A percentile compares a stretch with the other conserved stretches of the same genome.
Conservation (phyloP, 129 eudicot genomes). For the Solidago caesia region DNA sequence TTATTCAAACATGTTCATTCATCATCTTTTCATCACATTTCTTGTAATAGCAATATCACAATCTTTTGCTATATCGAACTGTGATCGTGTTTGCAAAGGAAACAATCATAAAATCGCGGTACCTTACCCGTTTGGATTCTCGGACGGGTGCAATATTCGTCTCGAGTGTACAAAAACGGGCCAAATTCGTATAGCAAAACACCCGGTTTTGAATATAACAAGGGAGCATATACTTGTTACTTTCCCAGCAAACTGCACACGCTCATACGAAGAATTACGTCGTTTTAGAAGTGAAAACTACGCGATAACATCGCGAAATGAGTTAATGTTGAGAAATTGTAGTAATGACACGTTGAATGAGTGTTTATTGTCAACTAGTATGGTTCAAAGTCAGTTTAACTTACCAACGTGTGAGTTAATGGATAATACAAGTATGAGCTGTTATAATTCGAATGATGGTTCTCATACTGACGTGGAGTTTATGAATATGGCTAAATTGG, state of each 20-base stretch:
- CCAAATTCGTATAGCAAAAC: slow-evolving; percentile 12
- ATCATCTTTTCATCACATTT: slow-evolving; percentile 23
- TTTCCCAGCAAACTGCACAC: slow-evolving; percentile 54
- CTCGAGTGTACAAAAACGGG: slow-evolving; percentile 36
- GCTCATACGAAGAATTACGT: slow-evolving; percentile 21
- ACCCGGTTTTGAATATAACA: slow-evolving; percentile 46
- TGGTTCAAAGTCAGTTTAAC: slow-evolving; percentile 34
- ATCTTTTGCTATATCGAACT: slow-evolving; percentile 21
- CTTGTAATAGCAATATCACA: slow-evolving; percentile 12
- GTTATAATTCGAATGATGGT: slow-evolving; percentile 41
- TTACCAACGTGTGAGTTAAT: slow-evolving; percentile 16
- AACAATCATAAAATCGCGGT: slow-evolving; percentile 20
- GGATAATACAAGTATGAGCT: slow-evolving; percentile 27
- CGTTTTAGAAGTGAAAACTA: slow-evolving; percentile 29
- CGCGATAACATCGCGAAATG: slow-evolving; percentile 50
- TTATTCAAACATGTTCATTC: slow-evolving; percentile 27
- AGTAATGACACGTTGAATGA: slow-evolving; percentile 25
- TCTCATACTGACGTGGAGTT: slow-evolving; percentile 5
- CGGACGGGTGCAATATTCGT: slow-evolving; percentile 45
- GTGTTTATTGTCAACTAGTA: slow-evolving; percentile 35
- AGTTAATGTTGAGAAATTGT: slow-evolving; percentile 49
- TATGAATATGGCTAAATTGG: slow-evolving; percentile 26
- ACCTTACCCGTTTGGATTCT: slow-evolving; percentile 80
- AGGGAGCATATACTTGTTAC: slow-evolving; percentile 33
- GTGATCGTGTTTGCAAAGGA: slow-evolving; percentile 38